Evolutionary conservation across 2,329 filamentous ascomycete species (phyloP).

Genomic region (Magnaporthiopsis rhizophila): DNA sequence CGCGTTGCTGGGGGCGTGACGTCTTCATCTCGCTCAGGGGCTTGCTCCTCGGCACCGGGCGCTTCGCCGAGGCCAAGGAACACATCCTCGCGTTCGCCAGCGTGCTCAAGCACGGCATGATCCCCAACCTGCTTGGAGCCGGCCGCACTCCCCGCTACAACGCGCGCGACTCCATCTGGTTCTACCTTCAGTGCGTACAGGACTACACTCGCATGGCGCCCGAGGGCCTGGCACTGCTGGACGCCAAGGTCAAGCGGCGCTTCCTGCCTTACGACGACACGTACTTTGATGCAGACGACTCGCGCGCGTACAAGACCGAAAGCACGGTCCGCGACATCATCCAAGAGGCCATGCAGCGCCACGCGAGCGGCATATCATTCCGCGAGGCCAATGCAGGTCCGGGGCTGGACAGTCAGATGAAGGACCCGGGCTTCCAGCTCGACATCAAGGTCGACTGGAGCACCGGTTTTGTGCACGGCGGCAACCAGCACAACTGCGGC

Average conservation of each 20-base stretch:
- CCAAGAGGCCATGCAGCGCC: constrained; percentile 86
- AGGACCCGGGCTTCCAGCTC: constrained; percentile 82
- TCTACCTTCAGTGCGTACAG: constrained; percentile 92
- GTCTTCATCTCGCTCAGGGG: constrained; percentile 94
- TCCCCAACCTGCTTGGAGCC: constrained; percentile 84
- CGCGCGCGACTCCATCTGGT: constrained; percentile 94
- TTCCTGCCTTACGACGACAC: constrained; percentile 95
- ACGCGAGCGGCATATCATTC: constrained; percentile 85
- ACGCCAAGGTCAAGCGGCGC: constrained; percentile 70
- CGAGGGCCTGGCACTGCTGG: constrained; percentile 63
- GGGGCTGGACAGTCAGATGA: constrained; percentile 87
- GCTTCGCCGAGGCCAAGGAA: constrained; percentile 81
- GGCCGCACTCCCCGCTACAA: constrained; percentile 88
- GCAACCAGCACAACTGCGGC: constrained; percentile 89
- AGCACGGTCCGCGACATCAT: constrained; percentile 84
- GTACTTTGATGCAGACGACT: constrained; percentile 78
- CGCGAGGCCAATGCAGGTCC: constrained; percentile 90
- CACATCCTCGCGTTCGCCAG: constrained; percentile 94
- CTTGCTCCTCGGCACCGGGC: constrained; percentile 81
- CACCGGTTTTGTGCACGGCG: constrained; percentile 86
- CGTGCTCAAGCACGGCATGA: constrained; percentile 96
- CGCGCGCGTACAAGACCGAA: constrained; percentile 74
- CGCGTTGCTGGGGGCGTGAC: constrained; percentile 93
- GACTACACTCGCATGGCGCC: constrained; percentile 82
- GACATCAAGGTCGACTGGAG: constrained; percentile 87